Evolutionary conservation across 2,329 filamentous ascomycete species (phyloP).

Genomic region (Colletotrichum orbiculare): DNA sequence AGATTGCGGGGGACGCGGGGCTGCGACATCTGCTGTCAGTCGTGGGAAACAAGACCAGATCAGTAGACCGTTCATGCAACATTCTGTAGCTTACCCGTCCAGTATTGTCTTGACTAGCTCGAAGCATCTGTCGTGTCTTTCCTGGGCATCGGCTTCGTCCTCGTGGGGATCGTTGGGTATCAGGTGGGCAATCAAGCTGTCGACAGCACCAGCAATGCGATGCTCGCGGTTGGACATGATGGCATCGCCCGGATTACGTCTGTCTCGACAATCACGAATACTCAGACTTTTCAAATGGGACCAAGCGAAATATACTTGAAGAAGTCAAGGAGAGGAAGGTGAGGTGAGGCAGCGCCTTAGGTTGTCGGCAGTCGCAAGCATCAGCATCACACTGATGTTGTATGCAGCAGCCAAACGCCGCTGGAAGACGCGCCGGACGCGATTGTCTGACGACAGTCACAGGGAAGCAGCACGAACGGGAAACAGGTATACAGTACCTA

Average conservation of each 20-base stretch:
- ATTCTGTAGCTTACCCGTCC: conserved; percentile 55
- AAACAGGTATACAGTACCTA: too few species aligned
- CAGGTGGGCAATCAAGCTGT: conserved; percentile 80
- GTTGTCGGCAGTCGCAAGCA: conserved; percentile 5
- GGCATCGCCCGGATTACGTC: conserved; percentile 27
- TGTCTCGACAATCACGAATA: conserved; percentile 3
- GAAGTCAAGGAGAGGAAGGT: background rate
- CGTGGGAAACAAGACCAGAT: background rate
- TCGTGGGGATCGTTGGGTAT: conserved; percentile 74
- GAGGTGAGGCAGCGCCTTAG: conserved; percentile 1
- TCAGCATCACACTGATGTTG: conserved; percentile 8
- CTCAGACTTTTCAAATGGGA: background rate
- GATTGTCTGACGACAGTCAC: conserved; percentile 16
- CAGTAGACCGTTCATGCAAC: too few species aligned
- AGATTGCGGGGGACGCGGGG: conserved; percentile 64
- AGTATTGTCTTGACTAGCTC: conserved; percentile 62
- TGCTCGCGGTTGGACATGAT: conserved; percentile 52
- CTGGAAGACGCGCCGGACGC: conserved; percentile 35
- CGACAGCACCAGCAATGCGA: conserved; percentile 82
- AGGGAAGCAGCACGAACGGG: conserved; percentile 23
- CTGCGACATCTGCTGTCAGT: conserved; percentile 43
- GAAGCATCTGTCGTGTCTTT: conserved; percentile 73
- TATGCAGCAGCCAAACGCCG: conserved; percentile 13
- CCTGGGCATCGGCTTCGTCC: conserved; percentile 74
- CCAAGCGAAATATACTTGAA: background rate